Conservation (phyloP, 2,329 filamentous ascomycete species). For the Aspergillus sp. region DNA sequence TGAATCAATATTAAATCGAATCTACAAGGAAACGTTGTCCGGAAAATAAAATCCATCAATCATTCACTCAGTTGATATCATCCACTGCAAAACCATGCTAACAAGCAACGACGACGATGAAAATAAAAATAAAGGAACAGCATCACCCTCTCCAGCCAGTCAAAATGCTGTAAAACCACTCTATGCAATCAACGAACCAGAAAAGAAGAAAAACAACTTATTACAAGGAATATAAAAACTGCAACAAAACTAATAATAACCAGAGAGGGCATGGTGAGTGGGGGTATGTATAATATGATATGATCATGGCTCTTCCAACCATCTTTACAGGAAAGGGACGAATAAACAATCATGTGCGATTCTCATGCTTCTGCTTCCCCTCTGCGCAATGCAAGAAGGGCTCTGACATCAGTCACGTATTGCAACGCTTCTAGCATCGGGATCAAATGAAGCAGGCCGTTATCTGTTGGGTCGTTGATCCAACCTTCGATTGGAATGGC, state of each 20-base stretch:
- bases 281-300: background rate
- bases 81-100: too few relatives aligned
- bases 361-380: slow-evolving; percentile 54
- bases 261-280: background rate
- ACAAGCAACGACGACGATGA: too few relatives aligned
- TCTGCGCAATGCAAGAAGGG: slow-evolving; percentile 77
- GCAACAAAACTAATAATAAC: background rate
- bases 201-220: background rate
- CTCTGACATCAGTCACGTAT: slow-evolving; percentile 92
- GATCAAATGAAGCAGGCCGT: slow-evolving; percentile 85
- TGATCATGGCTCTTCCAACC: slow-evolving; percentile 4
- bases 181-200: background rate
- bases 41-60: too few relatives aligned
- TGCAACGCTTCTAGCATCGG: slow-evolving; percentile 90
- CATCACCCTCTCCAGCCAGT: background rate
- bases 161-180: background rate
- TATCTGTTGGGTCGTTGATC: slow-evolving; percentile 98
- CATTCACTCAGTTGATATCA: too few relatives aligned
- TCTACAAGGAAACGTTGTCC: background rate
- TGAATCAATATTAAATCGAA: background rate
- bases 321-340: slow-evolving; percentile 1
- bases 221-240: slow-evolving; percentile 1
- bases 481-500: slow-evolving; percentile 98
- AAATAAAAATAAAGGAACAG: too few relatives aligned
- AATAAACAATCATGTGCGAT: background rate